phyloP scores from a whole-genome alignment of 345 rosid species.

The Eucalyptus marginata region DNA sequence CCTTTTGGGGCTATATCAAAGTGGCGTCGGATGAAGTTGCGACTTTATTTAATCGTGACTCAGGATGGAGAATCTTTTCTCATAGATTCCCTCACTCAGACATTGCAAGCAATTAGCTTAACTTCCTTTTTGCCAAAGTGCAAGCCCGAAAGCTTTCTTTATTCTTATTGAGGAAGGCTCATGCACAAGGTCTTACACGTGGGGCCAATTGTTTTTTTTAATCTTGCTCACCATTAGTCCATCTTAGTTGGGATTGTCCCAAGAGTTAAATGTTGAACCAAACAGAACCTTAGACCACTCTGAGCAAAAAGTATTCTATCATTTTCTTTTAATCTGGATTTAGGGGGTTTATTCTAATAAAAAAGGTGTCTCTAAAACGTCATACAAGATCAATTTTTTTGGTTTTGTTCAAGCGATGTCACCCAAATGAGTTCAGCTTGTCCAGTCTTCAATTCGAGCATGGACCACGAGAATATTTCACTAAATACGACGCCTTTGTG shows the following conservation, averaged over 20 bases:
- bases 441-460: background rate
- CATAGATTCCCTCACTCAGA: background rate
- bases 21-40: background rate
- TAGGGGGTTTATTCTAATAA: background rate
- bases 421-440: background rate
- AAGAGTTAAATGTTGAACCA: no score
- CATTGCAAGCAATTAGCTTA: background rate
- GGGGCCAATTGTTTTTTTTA: background rate
- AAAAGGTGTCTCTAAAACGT: background rate
- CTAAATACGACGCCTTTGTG: background rate
- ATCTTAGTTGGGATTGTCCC: background rate
- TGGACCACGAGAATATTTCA: background rate
- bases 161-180: background rate
- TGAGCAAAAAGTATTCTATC: no score
- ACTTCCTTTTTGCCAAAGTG: background rate
- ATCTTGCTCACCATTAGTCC: background rate
- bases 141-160: background rate
- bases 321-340: background rate
- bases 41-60: background rate
- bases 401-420: background rate
- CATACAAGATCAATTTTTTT: background rate
- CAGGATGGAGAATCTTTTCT: background rate
- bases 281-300: accelerated
- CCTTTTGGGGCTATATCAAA: background rate
- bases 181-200: background rate